Conservation (phyloP, 139 green algal genomes). For the Haematococcus sp. region DNA sequence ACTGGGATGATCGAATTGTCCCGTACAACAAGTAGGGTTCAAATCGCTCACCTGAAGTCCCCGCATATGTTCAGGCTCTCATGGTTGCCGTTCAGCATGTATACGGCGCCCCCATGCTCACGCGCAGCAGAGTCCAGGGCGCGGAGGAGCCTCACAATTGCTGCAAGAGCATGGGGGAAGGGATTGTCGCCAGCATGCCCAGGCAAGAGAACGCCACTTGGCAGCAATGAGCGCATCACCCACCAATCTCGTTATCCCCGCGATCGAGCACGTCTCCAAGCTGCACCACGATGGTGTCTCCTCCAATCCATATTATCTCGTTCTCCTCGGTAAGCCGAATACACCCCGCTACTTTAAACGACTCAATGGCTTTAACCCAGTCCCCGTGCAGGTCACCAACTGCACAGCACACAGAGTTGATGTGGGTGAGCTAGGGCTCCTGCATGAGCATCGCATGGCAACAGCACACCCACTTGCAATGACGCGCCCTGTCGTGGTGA, state of each 20-base stretch:
- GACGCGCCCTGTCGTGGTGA: conserved; percentile 71
- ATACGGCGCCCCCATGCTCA: conserved; percentile 76
- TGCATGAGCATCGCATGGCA: background rate
- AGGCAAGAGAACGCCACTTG: background rate
- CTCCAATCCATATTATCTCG: conserved; percentile 69
- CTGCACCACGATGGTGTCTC: conserved; percentile 86
- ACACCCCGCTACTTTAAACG: conserved; percentile 71
- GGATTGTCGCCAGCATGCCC: background rate
- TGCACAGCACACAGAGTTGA: conserved; percentile 30
- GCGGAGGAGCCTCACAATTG: conserved; percentile 76
- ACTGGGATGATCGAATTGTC: background rate
- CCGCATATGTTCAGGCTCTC: conserved; percentile 80
- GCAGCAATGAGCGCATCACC: background rate
- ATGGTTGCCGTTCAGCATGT: conserved; percentile 95
- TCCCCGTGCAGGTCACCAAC: conserved; percentile 93
- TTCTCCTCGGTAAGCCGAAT: conserved; percentile 39
- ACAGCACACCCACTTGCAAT: conserved; percentile 63
- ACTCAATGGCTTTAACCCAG: conserved; percentile 72
- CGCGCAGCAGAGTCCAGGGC: conserved; percentile 78
- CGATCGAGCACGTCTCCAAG: conserved; percentile 90
- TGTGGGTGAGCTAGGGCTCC: no score
- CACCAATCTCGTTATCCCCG: conserved; percentile 86
- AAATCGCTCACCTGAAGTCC: conserved; percentile 25
- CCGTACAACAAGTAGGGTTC: background rate
- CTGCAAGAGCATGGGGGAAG: conserved; percentile 32